phyloP scores from a whole-genome alignment of 2,329 filamentous ascomycete genomes.

The Seiridium cupressi region DNA sequence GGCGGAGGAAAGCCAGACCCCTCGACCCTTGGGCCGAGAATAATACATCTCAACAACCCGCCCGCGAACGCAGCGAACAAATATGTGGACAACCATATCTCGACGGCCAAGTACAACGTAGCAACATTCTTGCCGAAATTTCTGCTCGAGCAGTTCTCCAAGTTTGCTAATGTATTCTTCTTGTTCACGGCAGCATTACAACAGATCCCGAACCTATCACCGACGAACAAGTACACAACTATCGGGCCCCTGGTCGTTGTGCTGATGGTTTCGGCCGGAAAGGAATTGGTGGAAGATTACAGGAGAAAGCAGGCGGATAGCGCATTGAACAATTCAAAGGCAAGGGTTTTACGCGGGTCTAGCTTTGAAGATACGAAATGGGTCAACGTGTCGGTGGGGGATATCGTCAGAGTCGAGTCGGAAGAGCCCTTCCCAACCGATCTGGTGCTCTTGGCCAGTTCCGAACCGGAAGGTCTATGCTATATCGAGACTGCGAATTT shows the following conservation, averaged over 20 bases:
- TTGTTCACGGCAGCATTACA: slow-evolving; percentile 93
- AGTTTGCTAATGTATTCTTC: slow-evolving; percentile 99
- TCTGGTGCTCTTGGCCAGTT: slow-evolving; percentile 86
- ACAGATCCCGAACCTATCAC: slow-evolving; percentile 92
- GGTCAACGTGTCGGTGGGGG: slow-evolving; percentile 90
- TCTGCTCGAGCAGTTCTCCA: slow-evolving; percentile 96
- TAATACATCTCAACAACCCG: slow-evolving; percentile 95
- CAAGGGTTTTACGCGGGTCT: slow-evolving; percentile 78
- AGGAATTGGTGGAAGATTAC: slow-evolving; percentile 92
- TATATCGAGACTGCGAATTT: slow-evolving; percentile 99
- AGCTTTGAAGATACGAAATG: slow-evolving; percentile 85
- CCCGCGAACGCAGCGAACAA: slow-evolving; percentile 87
- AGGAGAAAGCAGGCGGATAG: slow-evolving; percentile 85
- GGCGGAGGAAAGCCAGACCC: slow-evolving; percentile 82
- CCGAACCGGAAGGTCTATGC: slow-evolving; percentile 94
- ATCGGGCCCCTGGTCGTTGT: slow-evolving; percentile 92
- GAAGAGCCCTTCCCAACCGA: slow-evolving; percentile 95
- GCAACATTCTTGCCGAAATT: slow-evolving; percentile 95
- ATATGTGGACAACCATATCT: slow-evolving; percentile 95
- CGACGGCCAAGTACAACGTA: slow-evolving; percentile 95
- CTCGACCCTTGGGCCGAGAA: slow-evolving; percentile 83
- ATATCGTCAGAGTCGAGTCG: slow-evolving; percentile 89
- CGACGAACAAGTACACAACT: slow-evolving; percentile 93
- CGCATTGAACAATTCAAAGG: slow-evolving; percentile 82
- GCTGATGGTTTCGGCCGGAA: slow-evolving; percentile 88